Evolutionary conservation across 768 basidiomycete species (phyloP), one percentile per base, ranked within the genome.

Genomic region (Lentinula guzmanii): DNA sequence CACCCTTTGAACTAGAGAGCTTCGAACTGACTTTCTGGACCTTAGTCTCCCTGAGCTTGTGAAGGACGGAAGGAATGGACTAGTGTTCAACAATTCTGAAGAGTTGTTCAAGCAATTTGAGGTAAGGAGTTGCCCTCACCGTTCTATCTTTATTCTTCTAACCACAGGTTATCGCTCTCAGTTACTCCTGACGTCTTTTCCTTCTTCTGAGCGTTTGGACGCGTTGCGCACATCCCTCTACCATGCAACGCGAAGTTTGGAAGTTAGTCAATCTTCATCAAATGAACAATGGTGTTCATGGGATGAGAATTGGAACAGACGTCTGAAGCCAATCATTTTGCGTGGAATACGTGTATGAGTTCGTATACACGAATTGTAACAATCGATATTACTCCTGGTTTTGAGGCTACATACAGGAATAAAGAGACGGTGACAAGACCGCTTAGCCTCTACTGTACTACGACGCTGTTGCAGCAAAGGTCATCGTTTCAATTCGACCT

Each of bases 11-110:
- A n/a, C 16, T n/a, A 16, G n/a, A 31, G 28, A 13, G 65, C 18
- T 54, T 24, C 60, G 42, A 42, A 18, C 50, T 55, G 35, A 64
- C 8, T 60, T 52, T 51, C 18, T 24, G 37, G 61, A 11, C 39
- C 9, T 37, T 63, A 96, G 95, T 70, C 78, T 99, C 34, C 70
- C 82, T 52, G 97, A 99, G 72, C 84, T 98, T 7, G 93, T 99
- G 7, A 85, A 86, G 66, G 82, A 93, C 61, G 87, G 87, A 1
- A 75, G 83, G 68, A 98, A 98, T 69, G 97, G 97, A 1, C 78
- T 88, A 13, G 74, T 91, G 3, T 99, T 98, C 72, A 73, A 77
- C 59, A 78, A 81, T 50, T 84, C 89, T 0, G 68, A 74, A 24
- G 82, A 94, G 63, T 75, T 99, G 28, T 87, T 91, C 0, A 70